Percentiles rank a stretch among this genome's conserved stretches.
Conservation (phyloP, 805 yeast species). For the Metschnikowia sp. region DNA sequence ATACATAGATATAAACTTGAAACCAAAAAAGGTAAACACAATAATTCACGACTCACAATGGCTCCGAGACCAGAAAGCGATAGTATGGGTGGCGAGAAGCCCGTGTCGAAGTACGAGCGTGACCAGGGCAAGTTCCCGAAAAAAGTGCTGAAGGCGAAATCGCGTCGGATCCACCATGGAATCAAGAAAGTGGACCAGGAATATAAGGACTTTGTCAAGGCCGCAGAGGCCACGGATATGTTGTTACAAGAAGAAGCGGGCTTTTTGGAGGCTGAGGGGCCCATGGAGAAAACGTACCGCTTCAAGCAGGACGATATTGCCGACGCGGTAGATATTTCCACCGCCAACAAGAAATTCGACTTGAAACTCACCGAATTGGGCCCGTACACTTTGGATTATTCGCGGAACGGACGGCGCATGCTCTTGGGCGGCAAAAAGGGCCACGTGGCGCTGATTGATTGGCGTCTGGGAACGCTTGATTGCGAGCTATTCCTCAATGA, state of each 20-base stretch:
- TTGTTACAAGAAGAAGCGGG: slow-evolving; percentile 84
- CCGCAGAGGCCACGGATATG: slow-evolving; percentile 85
- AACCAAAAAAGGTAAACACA: neutral
- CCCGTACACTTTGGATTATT: slow-evolving; percentile 78
- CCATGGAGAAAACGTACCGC: slow-evolving; percentile 85
- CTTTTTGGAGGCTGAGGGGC: slow-evolving; percentile 83
- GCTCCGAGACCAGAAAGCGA: slow-evolving; percentile 3
- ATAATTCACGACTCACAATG: neutral
- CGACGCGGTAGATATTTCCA: slow-evolving; percentile 69
- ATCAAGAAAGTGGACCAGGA: slow-evolving; percentile 66
- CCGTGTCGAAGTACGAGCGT: slow-evolving; percentile 15
- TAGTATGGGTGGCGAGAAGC: neutral
- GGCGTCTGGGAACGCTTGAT: slow-evolving; percentile 81
- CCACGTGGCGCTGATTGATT: slow-evolving; percentile 92
- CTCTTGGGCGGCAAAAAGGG: slow-evolving; percentile 89
- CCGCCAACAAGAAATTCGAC: slow-evolving; percentile 72
- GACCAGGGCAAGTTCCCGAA: slow-evolving; percentile 15
- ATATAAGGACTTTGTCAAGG: slow-evolving; percentile 71
- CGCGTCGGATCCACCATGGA: slow-evolving; percentile 25
- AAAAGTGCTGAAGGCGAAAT: slow-evolving; percentile 14
- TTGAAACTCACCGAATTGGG: slow-evolving; percentile 75
- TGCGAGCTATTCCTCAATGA: slow-evolving; percentile 85
- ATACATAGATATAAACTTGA: no score
- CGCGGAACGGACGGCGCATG: slow-evolving; percentile 83
- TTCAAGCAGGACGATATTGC: slow-evolving; percentile 77